Evolutionary conservation across 352 stramenopile species (phyloP), one percentile per base, ranked within the genome.

Genomic region (Saprolegnia diclina): DNA sequence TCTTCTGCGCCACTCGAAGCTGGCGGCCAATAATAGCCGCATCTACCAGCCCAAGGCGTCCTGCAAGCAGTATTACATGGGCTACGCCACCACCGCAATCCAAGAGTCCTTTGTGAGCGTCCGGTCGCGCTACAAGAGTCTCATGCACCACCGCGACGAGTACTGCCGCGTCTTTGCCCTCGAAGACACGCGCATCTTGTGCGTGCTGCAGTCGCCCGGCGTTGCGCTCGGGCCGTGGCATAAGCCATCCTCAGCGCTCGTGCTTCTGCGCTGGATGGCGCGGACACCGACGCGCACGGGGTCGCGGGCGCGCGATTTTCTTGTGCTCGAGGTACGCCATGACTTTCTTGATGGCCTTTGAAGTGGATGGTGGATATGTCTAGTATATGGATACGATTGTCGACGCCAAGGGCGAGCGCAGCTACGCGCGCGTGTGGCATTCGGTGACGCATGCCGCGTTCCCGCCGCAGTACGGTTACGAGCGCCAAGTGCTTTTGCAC

Each of bases 151-250:
- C 22, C 22, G 52, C 7, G 52, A 57, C 32, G 52, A 57, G 32
- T 57, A 57, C 16, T 57, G 52, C 32, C 52, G 52, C 32, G 52
- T 57, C 32, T 57, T 57, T 57, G 7, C 52, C 22, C 52, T 57
- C 13, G 52, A 38, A 16, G 52, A 57, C 16, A 57, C 52, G 16
- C 52, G 32, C 7, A 16, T 57, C 52, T 16, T 57, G 7, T 57
- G 52, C 16, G 32, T 57, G 22, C 22, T 57, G 13, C 52, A 57
- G 16, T 29, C 52, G 7, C 52, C 52, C 22, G 52, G 52, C 22
- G 52, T 57, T 7, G 7, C 7, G 14, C 52, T 29, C 14, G 52
- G 52, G 7, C 22, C 22, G 52, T 57, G 52, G 52, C 52, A 57
- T 16, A 16, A 29, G 16, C 52, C 52, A 57, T 57, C 52, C 7